phyloP scores from a whole-genome alignment of 257 asterid genomes.

The Verbena officinalis region DNA sequence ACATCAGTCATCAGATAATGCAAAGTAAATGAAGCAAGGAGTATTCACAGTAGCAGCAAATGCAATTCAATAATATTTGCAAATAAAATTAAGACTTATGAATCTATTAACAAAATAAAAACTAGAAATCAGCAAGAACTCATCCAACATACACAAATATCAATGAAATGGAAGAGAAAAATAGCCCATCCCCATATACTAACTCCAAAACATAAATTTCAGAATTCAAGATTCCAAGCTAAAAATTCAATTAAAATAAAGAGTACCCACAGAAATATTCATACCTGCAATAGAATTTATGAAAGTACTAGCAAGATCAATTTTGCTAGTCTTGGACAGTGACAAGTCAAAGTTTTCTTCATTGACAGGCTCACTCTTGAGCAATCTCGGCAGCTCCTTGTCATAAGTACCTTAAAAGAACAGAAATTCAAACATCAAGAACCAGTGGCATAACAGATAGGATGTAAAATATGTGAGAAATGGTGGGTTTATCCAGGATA shows the following conservation, averaged over 20 bases:
- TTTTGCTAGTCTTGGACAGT: conserved; percentile 34
- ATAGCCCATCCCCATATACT: not conserved
- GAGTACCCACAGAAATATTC: not conserved
- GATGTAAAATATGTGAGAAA: not conserved
- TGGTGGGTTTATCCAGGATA: not conserved
- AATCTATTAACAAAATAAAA: not conserved
- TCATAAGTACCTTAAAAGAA: conserved; percentile 26
- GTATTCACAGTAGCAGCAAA: not conserved
- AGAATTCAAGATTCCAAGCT: not conserved
- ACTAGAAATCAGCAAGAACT: not conserved
- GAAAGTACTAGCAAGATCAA: conserved; percentile 36
- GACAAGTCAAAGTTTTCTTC: conserved; percentile 26
- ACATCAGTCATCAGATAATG: not conserved
- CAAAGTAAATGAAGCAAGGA: not conserved
- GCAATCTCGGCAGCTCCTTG: conserved; percentile 28
- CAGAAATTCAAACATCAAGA: not conserved
- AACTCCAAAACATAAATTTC: not conserved
- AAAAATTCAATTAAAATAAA: too few relatives aligned
- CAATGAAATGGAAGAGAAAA: not conserved
- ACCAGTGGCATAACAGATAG: not conserved
- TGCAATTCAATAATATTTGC: conserved; percentile 10
- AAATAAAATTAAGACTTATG: not conserved
- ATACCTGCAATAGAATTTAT: conserved; percentile 45
- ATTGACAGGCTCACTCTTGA: conserved; percentile 30
- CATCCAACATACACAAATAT: not conserved